These are phyloP conservation scores for Plantago ovata DNA, from an alignment of 257 asterid genomes.

Conservation along the genomic window DNA sequence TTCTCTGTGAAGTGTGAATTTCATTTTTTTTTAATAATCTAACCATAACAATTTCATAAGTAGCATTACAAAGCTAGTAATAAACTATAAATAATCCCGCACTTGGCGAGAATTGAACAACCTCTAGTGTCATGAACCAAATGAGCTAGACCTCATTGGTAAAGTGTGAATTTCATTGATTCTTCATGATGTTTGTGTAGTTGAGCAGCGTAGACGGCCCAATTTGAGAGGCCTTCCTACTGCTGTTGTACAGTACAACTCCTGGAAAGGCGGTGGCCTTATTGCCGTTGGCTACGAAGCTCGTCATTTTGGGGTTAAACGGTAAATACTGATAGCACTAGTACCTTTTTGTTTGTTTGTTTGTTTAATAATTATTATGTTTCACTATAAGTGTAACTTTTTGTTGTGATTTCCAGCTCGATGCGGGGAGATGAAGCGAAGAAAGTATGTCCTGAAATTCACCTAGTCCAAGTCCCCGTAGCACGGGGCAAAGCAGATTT, in stretches of 20 bases:
- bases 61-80: too few relatives aligned
- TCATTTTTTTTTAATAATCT: too few relatives aligned
- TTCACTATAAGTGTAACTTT: not conserved
- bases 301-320: constrained; percentile 77
- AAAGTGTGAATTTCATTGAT: not conserved
- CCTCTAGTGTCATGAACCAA: too few relatives aligned
- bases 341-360: not conserved
- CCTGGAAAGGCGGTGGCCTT: constrained; percentile 96
- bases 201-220: constrained; percentile 89
- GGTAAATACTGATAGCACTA: too few relatives aligned
- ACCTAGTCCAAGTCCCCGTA: constrained; percentile 95
- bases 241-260: constrained; percentile 93
- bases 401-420: constrained; percentile 48
- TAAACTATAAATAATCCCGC: too few relatives aligned
- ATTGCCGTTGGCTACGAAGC: constrained; percentile 97
- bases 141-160: too few relatives aligned
- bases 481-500: constrained; percentile 96
- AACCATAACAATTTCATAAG: too few relatives aligned
- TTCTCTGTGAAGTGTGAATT: too few relatives aligned
- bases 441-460: constrained; percentile 80
- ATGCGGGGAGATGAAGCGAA: constrained; percentile 97
- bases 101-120: too few relatives aligned
- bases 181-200: constrained; percentile 35
- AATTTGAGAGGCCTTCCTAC: constrained; percentile 79
- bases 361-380: not conserved